These are phyloP conservation scores for Termitomyces sp. DNA, from an alignment of 768 basidiomycete genomes.

Conservation along the genomic window DNA sequence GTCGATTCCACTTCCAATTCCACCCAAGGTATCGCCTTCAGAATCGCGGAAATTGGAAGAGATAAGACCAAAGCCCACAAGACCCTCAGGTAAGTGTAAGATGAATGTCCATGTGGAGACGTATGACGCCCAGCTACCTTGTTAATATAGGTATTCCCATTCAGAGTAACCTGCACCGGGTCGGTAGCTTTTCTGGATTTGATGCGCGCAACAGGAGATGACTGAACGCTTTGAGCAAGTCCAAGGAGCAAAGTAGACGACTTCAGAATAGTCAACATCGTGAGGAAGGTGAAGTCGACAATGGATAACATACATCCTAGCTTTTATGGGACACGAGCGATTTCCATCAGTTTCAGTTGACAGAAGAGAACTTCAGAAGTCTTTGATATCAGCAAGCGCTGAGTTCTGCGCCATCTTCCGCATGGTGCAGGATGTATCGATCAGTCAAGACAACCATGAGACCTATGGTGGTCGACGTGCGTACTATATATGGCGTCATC, in stretches of 20 bases:
- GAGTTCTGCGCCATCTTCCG: background rate
- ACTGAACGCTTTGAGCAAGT: background rate
- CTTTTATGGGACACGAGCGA: background rate
- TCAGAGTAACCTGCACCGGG: conserved; percentile 6
- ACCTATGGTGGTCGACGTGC: background rate
- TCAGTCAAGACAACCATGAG: background rate
- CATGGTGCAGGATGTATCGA: background rate
- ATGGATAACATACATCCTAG: background rate
- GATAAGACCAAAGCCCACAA: conserved; percentile 59
- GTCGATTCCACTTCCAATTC: conserved; percentile 58
- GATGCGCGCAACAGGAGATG: background rate
- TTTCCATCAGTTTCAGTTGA: background rate
- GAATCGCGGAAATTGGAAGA: conserved; percentile 51
- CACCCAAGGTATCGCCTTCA: conserved; percentile 56
- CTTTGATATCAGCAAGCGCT: background rate
- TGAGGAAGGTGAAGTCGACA: background rate
- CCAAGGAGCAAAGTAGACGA: background rate
- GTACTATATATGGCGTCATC: background rate
- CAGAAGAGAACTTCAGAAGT: background rate
- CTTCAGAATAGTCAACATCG: conserved; percentile 1
- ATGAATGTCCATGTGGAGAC: background rate
- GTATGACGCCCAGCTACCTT: conserved; percentile 1
- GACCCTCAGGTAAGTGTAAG: conserved; percentile 25
- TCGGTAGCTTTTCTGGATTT: conserved; percentile 1
- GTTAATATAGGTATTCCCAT: conserved; percentile 11